Percentiles rank a stretch among this genome's conserved stretches.
phyloP scores from a whole-genome alignment of 1,284 basidiomycete species.

The Anthracocystis panici-leucophaei region DNA sequence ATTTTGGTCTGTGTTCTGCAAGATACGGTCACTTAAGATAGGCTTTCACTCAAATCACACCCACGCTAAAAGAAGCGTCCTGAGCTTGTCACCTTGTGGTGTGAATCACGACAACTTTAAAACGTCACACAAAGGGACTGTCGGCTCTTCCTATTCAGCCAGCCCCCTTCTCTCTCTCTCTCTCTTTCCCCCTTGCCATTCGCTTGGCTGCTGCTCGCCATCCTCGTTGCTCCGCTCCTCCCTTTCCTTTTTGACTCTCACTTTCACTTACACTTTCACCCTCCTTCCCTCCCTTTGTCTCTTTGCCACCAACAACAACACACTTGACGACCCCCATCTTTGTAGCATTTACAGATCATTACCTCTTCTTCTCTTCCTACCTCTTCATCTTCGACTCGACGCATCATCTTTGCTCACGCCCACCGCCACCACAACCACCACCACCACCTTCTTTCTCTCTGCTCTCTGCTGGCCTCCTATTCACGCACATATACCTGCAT shows the following conservation, averaged over 20 bases:
- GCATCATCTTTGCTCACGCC: background rate
- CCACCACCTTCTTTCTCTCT: conserved; percentile 16
- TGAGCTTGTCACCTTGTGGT: conserved; percentile 1
- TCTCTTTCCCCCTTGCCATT: conserved; percentile 9
- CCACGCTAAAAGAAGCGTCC: background rate
- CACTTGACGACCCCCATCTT: conserved; percentile 5
- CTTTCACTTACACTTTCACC: conserved; percentile 1
- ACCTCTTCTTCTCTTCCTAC: conserved; percentile 3
- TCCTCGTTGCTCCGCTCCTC: background rate
- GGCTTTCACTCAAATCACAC: background rate
- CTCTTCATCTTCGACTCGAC: conserved; percentile 1
- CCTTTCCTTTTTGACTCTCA: background rate
- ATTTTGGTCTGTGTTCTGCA: background rate
- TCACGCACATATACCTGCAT: conserved; percentile 29
- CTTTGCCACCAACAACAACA: background rate
- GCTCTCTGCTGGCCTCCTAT: conserved; percentile 20
- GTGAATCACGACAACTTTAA: conserved; percentile 16
- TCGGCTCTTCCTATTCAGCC: conserved; percentile 4
- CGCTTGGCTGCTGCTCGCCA: conserved; percentile 22
- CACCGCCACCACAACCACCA: background rate
- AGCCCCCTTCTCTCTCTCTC: conserved; percentile 1
- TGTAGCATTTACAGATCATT: conserved; percentile 17
- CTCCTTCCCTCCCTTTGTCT: background rate
- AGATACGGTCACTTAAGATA: background rate
- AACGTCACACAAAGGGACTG: conserved; percentile 22